Conservation (phyloP, 441 rosid species). For the Syzygium syzygioides region DNA sequence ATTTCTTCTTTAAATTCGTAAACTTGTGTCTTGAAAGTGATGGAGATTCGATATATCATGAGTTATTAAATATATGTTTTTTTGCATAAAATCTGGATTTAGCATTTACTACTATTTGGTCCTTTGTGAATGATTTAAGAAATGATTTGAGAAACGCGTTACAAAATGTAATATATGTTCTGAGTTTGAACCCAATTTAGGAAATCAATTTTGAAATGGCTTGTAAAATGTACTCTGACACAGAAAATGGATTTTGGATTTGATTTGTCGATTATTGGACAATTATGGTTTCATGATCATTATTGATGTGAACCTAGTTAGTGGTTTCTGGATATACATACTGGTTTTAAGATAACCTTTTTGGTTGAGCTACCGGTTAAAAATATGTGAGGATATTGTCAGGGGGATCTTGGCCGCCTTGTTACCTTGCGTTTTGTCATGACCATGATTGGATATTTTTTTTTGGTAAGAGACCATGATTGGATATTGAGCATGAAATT, state of each 20-base stretch:
- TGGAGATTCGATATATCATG: background rate
- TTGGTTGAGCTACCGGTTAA: rapidly evolving
- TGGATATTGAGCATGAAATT: background rate
- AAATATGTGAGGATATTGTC: background rate
- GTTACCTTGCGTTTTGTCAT: background rate
- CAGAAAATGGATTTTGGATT: background rate
- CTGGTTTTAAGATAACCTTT: background rate
- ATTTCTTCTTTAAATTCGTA: background rate
- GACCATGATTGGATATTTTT: too few relatives aligned
- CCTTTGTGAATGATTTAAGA: background rate
- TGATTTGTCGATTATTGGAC: background rate
- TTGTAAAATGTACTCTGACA: background rate
- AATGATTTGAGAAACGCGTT: background rate
- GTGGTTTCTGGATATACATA: background rate
- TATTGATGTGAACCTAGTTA: background rate
- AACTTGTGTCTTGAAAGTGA: background rate
- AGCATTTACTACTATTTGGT: background rate
- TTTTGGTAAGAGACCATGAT: too few relatives aligned
- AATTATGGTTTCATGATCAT: background rate
- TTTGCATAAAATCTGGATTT: background rate
- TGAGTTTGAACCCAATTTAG: background rate
- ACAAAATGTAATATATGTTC: too few relatives aligned
- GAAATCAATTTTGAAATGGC: background rate
- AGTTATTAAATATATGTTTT: background rate
- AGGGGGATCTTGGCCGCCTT: background rate